These are phyloP conservation scores for Neurospora pannonica DNA, from an alignment of 495 filamentous ascomycete genomes.

Conservation along the genomic window DNA sequence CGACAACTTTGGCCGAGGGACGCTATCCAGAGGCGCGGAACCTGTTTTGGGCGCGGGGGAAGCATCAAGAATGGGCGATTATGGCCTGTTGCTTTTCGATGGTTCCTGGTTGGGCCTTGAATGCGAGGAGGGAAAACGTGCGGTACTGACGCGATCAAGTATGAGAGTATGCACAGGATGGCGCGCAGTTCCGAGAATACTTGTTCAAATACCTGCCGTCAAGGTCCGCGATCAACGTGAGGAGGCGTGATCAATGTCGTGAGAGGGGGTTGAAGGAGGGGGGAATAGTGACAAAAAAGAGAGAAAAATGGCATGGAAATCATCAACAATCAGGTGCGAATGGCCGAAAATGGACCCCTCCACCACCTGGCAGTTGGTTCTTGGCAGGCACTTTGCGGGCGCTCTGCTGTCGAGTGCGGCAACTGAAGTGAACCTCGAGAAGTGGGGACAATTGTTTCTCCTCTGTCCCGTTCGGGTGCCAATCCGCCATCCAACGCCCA, in stretches of 20 bases:
- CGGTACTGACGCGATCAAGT: background rate
- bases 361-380: background rate
- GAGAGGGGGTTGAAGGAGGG: background rate
- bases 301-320: background rate
- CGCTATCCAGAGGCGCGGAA: conserved; percentile 17
- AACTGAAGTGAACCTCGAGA: background rate
- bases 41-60: conserved; percentile 13
- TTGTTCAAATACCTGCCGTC: background rate
- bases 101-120: background rate
- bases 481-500: background rate
- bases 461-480: background rate
- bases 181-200: background rate
- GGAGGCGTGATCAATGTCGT: background rate
- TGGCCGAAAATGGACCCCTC: background rate
- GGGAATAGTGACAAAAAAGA: background rate
- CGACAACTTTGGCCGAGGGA: conserved; percentile 8
- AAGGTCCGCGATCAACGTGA: background rate
- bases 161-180: background rate
- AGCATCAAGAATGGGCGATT: conserved; percentile 22
- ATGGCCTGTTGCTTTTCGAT: background rate
- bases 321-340: background rate
- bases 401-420: background rate
- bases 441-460: background rate
- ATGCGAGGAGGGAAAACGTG: background rate
- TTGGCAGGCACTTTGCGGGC: background rate